Evolutionary conservation across 1,139 yeast species (phyloP), one percentile per base, ranked within the genome.

Genomic region (Starmera stellimalicola): DNA sequence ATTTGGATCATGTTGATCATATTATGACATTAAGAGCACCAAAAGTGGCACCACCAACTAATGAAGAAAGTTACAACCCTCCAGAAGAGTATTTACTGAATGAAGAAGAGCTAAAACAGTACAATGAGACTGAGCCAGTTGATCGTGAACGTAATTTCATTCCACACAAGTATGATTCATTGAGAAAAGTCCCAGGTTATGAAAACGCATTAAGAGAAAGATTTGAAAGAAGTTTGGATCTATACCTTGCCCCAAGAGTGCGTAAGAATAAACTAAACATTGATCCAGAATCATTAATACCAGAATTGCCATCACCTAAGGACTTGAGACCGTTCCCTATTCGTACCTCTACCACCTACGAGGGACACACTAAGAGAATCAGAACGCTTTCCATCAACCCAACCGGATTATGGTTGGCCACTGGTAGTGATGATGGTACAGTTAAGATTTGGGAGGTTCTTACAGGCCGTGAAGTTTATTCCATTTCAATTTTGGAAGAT

Each of bases 261-360:
- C 85, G 95, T 54, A 85, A 79, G 50, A 81, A 85, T 57, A 85
- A 87, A 61, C 70, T 87, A 50, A 82, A 88, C 54, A 85, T 93
- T 51, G 97, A 93, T 51, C 98, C 98, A 6, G 98, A 91, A 44
- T 82, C 95, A 32, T 72, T 91, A 53, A 78, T 91, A 46, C 99
- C 99, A 10, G 95, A 91, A 50, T 70, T 91, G 47, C 99, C 98
- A 32, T 84, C 95, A 25, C 98, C 98, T 40, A 80, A 85, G 61
- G 98, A 91, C 58, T 69, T 91, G 50, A 75, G 95, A 57, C 99
- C 99, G n/a, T 91, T 93, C 77, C 99, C 99, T 30, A 84, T 87
- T 53, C 76, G 78, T 54, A 78, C 93, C 48, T 81, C 96, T 4
- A 87, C 95, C 4, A 60, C 77, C 3, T 91, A 75, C 57, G 68